Evolutionary conservation across 352 stramenopile genomes (phyloP).

Genomic region (Phytophthora citrophthora): DNA sequence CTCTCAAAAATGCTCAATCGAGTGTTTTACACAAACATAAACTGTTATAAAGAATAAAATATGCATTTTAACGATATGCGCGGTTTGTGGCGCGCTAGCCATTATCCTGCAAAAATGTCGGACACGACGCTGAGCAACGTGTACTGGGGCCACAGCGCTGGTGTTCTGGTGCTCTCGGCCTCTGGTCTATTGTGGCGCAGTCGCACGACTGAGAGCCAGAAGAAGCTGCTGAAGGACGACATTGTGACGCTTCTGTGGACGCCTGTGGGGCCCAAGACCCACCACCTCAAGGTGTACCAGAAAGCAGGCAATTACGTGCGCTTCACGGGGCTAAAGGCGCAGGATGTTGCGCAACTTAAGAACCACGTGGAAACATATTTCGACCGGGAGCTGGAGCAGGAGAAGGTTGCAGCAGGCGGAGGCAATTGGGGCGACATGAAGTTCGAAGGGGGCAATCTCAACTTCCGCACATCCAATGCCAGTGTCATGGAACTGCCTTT

Average conservation of each 20-base stretch:
- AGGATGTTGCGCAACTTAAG: conserved; percentile 71
- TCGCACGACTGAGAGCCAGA: conserved; percentile 80
- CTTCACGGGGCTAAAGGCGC: conserved; percentile 78
- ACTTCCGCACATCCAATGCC: conserved; percentile 71
- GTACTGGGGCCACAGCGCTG: conserved; percentile 87
- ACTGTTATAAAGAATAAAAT: no score
- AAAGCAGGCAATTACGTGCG: conserved; percentile 87
- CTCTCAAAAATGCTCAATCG: no score
- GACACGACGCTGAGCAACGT: conserved; percentile 87
- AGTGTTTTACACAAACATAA: no score
- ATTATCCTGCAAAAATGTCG: conserved; percentile 42
- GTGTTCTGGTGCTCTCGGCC: conserved; percentile 77
- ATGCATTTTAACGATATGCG: no score
- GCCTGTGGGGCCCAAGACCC: conserved; percentile 77
- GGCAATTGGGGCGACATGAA: conserved; percentile 95
- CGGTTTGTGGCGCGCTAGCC: no score
- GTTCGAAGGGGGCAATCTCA: conserved; percentile 91
- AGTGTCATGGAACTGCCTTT: conserved; percentile 81
- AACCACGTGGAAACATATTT: conserved; percentile 83
- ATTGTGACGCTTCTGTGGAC: conserved; percentile 89
- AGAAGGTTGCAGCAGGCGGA: conserved; percentile 88
- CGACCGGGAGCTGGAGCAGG: conserved; percentile 89
- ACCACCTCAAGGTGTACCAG: conserved; percentile 88
- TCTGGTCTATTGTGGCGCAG: conserved; percentile 80
- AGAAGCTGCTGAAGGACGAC: conserved; percentile 87